A percentile compares a stretch with the other conserved stretches of the same genome.
phyloP scores from a whole-genome alignment of 306 rosid genomes.

The Gillenia trifoliata region DNA sequence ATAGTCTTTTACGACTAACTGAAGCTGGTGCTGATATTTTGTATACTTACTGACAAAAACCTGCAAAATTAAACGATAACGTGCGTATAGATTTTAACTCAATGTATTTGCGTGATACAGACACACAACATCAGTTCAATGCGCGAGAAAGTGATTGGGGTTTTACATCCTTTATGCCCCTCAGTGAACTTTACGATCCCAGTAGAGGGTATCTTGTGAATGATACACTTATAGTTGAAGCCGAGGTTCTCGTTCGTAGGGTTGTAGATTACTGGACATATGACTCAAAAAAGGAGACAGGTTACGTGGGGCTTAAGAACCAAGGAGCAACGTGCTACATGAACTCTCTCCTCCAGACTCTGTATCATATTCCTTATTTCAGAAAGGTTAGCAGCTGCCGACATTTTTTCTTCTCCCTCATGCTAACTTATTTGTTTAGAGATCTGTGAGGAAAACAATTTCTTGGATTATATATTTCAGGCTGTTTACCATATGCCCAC shows the following conservation, averaged over 20 bases:
- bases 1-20: too few relatives aligned
- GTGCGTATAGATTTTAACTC: neutral
- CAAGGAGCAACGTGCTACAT: conserved; percentile 95
- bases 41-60: neutral
- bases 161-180: conserved; percentile 90
- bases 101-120: conserved; percentile 35
- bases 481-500: conserved; percentile 97
- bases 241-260: conserved; percentile 80
- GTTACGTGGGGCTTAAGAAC: conserved; percentile 87
- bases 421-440: conserved; percentile 15
- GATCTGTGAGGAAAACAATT: conserved; percentile 10
- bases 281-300: conserved; percentile 88
- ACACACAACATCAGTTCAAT: conserved; percentile 88
- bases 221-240: conserved; percentile 69
- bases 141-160: conserved; percentile 97
- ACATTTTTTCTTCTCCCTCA: neutral
- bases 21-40: neutral
- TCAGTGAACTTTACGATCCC: conserved; percentile 78
- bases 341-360: conserved; percentile 86
- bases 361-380: conserved; percentile 82
- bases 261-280: conserved; percentile 84
- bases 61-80: neutral
- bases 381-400: conserved; percentile 52
- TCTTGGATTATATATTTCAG: conserved; percentile 46
- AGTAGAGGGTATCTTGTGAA: conserved; percentile 72